Evolutionary conservation across 2,329 filamentous ascomycete genomes (phyloP).

Genomic region (Juglanconis sp.): DNA sequence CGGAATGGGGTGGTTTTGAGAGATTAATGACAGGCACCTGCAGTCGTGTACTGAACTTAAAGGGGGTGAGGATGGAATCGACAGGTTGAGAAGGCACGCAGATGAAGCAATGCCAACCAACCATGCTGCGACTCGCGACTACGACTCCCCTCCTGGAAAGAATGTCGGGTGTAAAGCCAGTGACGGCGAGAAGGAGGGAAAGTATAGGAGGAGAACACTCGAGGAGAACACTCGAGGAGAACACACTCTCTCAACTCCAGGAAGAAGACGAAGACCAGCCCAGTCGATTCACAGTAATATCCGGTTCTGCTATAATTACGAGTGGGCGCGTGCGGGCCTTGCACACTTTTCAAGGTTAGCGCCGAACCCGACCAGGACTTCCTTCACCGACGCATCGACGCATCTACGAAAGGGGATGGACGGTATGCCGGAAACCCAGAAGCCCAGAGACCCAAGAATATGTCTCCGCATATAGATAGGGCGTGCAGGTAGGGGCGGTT

Average conservation of each 20-base stretch:
- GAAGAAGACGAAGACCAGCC: not conserved
- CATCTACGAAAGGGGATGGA: not conserved
- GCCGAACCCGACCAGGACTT: conserved; percentile 3
- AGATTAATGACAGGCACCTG: conserved; percentile 17
- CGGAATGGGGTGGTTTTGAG: conserved; percentile 5
- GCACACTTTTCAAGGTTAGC: conserved; percentile 12
- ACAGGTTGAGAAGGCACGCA: conserved; percentile 18
- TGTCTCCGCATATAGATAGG: no score
- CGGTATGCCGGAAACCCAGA: not conserved
- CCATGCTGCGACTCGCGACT: conserved; percentile 1
- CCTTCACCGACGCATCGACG: conserved; percentile 9
- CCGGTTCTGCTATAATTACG: conserved; percentile 16
- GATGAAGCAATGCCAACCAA: conserved; percentile 9
- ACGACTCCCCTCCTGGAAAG: conserved; percentile 2
- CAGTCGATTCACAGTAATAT: not conserved
- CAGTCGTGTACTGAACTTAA: conserved; percentile 12
- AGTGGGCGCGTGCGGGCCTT: conserved; percentile 17
- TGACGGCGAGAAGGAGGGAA: not conserved
- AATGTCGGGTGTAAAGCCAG: conserved; percentile 5
- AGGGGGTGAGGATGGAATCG: conserved; percentile 12
- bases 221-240: not conserved
- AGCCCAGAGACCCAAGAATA: not conserved
- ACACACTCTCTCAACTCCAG: not conserved
- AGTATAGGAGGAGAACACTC: not conserved
- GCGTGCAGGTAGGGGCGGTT: not conserved